Evolutionary conservation across 768 basidiomycete species (phyloP), one percentile per base, ranked within the genome.

Genomic region (Podaxis rugospora): DNA sequence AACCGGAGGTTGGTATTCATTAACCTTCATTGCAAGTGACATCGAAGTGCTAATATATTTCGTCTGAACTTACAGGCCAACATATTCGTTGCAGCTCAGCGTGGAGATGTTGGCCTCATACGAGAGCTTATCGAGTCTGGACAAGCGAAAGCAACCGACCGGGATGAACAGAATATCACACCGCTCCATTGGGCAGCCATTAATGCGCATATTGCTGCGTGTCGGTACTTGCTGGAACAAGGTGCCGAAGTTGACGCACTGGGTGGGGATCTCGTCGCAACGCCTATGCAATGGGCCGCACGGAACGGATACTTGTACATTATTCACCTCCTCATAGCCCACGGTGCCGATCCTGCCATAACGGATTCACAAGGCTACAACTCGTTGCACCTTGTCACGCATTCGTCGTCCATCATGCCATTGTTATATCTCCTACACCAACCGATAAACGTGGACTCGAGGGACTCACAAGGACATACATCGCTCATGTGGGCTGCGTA

Each of bases 401-500:
- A 98, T 69, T 95, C 92, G 0, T 93, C 90, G 2, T 89, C 87
- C 9, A 92, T 98, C 63, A 97, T 98, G 95, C 91, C 97, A 0
- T 72, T 99, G 39, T 78, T 98, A 39, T 95, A 93, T 68, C 79
- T 97, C 25, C 81, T 98, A 5, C 93, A 96, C 70, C 95, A 98
- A 71, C 95, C 95, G 2, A 84, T 99, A 64, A 88, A 86, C 46
- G 89, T 98, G 61, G 97, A 99, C 70, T 89, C 89, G 51, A 83
- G 87, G 42, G 97, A 99, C 72, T 79, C 87, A 1, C 90, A 93
- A 67, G 97, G 97, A 0, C 97, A 98, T 70, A 97, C 96, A 0
- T 82, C 92, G 0, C 80, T 98, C 53, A 97, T 98, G 93, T 99
- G 97, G 97, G 97, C 97, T 4, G 93, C 94, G 7, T 99, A 98